Conservation (phyloP, 495 filamentous ascomycete species). For the Aspergillus ellipticus region DNA sequence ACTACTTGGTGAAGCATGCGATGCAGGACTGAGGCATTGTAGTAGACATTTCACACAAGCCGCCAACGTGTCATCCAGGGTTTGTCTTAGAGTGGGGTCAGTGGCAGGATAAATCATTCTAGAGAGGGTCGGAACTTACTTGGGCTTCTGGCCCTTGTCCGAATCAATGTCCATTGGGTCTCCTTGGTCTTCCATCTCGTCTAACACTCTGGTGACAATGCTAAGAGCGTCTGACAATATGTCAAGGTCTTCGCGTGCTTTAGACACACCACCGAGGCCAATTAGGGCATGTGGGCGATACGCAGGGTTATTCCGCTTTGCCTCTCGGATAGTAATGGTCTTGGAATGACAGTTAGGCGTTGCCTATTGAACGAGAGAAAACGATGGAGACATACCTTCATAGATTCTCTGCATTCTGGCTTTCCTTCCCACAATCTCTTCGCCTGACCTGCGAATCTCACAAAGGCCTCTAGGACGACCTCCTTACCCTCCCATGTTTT, state of each 20-base stretch:
- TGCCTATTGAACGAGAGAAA: background rate
- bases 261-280: constrained; percentile 67
- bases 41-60: constrained; percentile 45
- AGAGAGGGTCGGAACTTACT: constrained; percentile 11
- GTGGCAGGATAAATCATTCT: background rate
- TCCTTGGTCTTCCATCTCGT: constrained; percentile 52
- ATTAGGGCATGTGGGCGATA: constrained; percentile 75
- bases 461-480: constrained; percentile 78
- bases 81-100: constrained; percentile 14
- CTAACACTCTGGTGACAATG: constrained; percentile 57
- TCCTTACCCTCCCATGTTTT: constrained; percentile 97
- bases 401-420: constrained; percentile 40
- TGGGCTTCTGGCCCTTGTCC: constrained; percentile 33
- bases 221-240: constrained; percentile 63
- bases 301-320: constrained; percentile 76
- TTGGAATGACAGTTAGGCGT: constrained; percentile 12
- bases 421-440: constrained; percentile 56
- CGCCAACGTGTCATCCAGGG: constrained; percentile 40
- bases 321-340: constrained; percentile 74
- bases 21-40: constrained; percentile 39
- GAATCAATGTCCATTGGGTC: constrained; percentile 70
- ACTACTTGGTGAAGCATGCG: constrained; percentile 28
- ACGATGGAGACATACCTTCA: constrained; percentile 45
- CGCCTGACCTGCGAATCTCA: constrained; percentile 64
- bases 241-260: constrained; percentile 59